phyloP scores from a whole-genome alignment of 306 rosid genomes.

The Vachellia pachyceras region DNA sequence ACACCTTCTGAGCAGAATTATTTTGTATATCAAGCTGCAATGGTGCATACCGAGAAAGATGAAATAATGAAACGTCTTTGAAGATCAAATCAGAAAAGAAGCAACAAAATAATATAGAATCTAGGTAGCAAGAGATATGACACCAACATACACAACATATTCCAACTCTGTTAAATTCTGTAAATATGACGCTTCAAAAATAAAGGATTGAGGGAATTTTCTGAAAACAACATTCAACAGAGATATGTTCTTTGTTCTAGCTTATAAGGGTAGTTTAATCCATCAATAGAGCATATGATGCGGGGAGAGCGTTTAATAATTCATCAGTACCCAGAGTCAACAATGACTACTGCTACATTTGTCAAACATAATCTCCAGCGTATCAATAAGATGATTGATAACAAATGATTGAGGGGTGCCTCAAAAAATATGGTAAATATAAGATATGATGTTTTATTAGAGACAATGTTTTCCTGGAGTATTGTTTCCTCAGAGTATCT shows the following conservation, averaged over 20 bases:
- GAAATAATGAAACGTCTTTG: slow-evolving; percentile 17
- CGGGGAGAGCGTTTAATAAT: neutral
- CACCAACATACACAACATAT: neutral
- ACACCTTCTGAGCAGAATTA: slow-evolving; percentile 72
- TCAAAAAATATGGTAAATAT: neutral
- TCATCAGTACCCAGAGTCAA: neutral
- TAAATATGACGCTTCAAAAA: slow-evolving; percentile 25
- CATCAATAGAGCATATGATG: slow-evolving; percentile 8
- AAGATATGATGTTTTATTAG: neutral
- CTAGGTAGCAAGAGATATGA: slow-evolving; percentile 15
- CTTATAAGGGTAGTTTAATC: slow-evolving; percentile 11
- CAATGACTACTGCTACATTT: slow-evolving; percentile 16
- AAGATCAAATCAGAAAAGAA: slow-evolving; percentile 18
- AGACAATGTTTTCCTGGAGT: slow-evolving; percentile 10
- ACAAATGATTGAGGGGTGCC: slow-evolving; percentile 1
- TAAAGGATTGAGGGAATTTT: slow-evolving; percentile 10
- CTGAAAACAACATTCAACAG: neutral
- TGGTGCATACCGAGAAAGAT: slow-evolving; percentile 34
- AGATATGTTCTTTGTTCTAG: slow-evolving; percentile 4
- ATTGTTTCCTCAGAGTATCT: neutral
- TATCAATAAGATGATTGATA: slow-evolving; percentile 3
- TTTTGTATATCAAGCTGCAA: slow-evolving; percentile 90
- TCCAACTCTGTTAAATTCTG: neutral
- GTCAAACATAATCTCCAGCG: slow-evolving; percentile 11
- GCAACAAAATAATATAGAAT: slow-evolving; percentile 1